phyloP scores from a whole-genome alignment of 1,139 yeast species.

The Taiozyma sp. region DNA sequence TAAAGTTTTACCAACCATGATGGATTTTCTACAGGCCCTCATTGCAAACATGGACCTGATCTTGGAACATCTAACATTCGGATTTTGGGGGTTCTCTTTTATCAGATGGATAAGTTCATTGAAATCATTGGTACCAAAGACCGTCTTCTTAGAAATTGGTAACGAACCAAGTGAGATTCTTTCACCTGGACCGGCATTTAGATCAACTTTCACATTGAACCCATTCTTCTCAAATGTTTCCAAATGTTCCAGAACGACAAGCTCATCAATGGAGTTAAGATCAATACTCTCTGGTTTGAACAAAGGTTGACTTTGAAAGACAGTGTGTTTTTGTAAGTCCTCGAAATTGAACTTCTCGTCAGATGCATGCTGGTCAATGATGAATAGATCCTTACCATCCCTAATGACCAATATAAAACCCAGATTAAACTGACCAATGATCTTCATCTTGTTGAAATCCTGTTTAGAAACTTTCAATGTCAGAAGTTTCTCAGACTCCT shows the following conservation, averaged over 20 bases:
- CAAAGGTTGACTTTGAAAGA: slow-evolving; percentile 63
- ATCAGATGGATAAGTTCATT: slow-evolving; percentile 69
- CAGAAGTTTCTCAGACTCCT: slow-evolving; percentile 50
- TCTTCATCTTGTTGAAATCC: slow-evolving; percentile 66
- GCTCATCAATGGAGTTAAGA: slow-evolving; percentile 73
- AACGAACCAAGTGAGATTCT: slow-evolving; percentile 53
- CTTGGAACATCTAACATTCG: slow-evolving; percentile 61
- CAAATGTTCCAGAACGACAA: slow-evolving; percentile 57
- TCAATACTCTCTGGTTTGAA: slow-evolving; percentile 64
- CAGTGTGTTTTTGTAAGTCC: slow-evolving; percentile 47
- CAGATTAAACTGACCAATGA: slow-evolving; percentile 89
- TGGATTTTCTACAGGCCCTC: slow-evolving; percentile 91
- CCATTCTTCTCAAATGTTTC: slow-evolving; percentile 69
- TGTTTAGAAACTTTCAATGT: slow-evolving; percentile 53
- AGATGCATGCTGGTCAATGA: slow-evolving; percentile 95
- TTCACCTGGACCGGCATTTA: slow-evolving; percentile 49
- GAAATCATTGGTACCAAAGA: slow-evolving; percentile 66
- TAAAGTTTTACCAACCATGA: slow-evolving; percentile 86
- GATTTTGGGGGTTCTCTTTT: slow-evolving; percentile 37
- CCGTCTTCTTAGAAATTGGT: slow-evolving; percentile 69
- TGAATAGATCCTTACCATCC: slow-evolving; percentile 56
- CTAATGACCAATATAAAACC: slow-evolving; percentile 80
- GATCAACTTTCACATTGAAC: slow-evolving; percentile 51
- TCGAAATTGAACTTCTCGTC: slow-evolving; percentile 95
- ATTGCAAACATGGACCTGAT: slow-evolving; percentile 82